Evolutionary conservation across 306 rosid species (phyloP).

Genomic region (Purshia tridentata): DNA sequence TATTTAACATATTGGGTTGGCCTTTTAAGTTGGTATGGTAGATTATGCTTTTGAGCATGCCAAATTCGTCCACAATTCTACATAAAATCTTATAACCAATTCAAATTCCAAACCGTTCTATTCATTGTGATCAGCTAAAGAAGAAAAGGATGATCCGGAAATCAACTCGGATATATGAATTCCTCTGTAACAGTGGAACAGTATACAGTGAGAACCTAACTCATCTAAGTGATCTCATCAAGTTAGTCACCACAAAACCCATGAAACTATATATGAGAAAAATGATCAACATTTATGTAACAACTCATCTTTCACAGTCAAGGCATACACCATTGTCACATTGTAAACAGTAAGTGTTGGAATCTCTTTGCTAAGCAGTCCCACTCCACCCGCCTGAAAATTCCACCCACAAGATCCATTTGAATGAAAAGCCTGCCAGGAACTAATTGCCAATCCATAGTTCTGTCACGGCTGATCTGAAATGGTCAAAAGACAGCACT

Average conservation of each 20-base stretch:
- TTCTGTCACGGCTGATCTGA: slow-evolving; percentile 26
- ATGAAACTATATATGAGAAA: slow-evolving; percentile 36
- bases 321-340: slow-evolving; percentile 31
- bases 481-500: slow-evolving; percentile 22
- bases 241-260: slow-evolving; percentile 24
- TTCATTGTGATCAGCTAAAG: background rate
- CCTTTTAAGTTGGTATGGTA: no score
- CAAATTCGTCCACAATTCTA: background rate
- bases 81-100: no score
- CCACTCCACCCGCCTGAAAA: slow-evolving; percentile 36
- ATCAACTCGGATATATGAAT: slow-evolving; percentile 12
- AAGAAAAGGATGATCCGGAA: background rate
- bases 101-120: no score
- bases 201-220: slow-evolving; percentile 34
- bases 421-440: slow-evolving; percentile 27
- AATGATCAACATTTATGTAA: slow-evolving; percentile 22
- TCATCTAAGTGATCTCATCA: slow-evolving; percentile 34
- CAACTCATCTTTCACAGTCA: slow-evolving; percentile 35
- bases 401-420: slow-evolving; percentile 21
- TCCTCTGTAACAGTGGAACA: slow-evolving; percentile 13
- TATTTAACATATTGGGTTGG: no score
- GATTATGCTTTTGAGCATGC: background rate
- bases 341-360: slow-evolving; percentile 29
- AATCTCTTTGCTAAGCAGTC: slow-evolving; percentile 37
- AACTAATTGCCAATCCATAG: slow-evolving; percentile 24